phyloP scores from a whole-genome alignment of 257 asterid genomes.

The Salvia miltiorrhiza region DNA sequence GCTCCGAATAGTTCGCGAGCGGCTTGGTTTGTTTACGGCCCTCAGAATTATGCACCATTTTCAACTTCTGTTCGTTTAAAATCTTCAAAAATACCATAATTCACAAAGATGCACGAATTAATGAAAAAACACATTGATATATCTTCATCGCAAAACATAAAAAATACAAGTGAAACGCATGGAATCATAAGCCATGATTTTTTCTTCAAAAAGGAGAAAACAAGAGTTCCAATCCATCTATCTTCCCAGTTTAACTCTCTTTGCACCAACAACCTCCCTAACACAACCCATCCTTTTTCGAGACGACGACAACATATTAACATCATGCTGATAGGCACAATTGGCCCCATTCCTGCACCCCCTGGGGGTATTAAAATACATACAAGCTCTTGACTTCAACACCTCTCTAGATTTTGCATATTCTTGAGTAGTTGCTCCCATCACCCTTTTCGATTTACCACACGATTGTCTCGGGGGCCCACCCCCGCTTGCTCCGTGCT shows the following conservation, averaged over 20 bases:
- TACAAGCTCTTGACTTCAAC: background rate
- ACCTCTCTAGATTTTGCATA: background rate
- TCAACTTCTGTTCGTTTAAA: no score
- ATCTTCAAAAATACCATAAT: no score
- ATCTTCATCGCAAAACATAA: no score
- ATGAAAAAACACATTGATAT: no score
- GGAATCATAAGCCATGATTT: no score
- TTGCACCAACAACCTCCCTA: background rate
- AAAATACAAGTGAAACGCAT: no score
- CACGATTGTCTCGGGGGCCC: background rate
- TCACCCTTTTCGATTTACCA: background rate
- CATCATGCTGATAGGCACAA: background rate
- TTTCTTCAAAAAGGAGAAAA: no score
- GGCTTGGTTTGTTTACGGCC: no score
- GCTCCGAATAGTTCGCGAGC: no score
- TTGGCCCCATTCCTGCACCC: conserved; percentile 10
- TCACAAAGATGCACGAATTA: no score
- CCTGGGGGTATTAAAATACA: background rate
- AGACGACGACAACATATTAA: background rate
- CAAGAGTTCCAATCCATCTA: no score
- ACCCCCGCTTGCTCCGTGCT: background rate
- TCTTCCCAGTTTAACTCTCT: background rate
- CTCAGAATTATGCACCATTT: no score
- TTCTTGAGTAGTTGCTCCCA: background rate
- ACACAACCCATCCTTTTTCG: background rate